A percentile compares a stretch with the other conserved stretches of the same genome.
phyloP scores from a whole-genome alignment of 2,329 filamentous ascomycete species.

The Calonectria pseudoreteaudii region DNA sequence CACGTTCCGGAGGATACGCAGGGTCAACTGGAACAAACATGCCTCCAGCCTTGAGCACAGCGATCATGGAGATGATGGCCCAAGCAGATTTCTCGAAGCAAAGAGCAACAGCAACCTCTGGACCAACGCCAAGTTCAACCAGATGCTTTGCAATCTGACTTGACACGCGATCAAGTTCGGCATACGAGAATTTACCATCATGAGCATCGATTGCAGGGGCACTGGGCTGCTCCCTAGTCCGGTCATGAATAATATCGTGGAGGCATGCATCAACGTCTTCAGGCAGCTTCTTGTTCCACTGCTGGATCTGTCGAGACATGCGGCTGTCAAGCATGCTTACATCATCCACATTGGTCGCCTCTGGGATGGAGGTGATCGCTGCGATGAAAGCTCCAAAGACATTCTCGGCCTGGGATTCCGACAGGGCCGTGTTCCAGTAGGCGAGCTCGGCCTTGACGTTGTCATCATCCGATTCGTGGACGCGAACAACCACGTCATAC shows the following conservation, averaged over 20 bases:
- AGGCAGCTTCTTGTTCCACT: background rate
- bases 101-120: background rate
- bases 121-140: background rate
- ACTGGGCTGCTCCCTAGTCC: background rate
- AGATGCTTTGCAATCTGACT: background rate
- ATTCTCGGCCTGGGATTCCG: background rate
- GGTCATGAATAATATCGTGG: background rate
- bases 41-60: background rate
- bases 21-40: background rate
- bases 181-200: background rate
- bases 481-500: background rate
- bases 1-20: background rate
- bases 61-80: background rate
- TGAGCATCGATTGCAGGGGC: background rate
- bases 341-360: background rate
- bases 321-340: background rate
- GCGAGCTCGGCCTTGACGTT: background rate
- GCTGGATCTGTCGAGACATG: background rate
- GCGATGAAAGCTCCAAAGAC: background rate
- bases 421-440: constrained; percentile 2
- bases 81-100: background rate
- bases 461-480: background rate
- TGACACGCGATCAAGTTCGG: background rate
- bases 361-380: background rate
- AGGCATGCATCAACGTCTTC: background rate